Percentiles rank a stretch among this genome's conserved stretches.
Conservation (phyloP, 2,329 filamentous ascomycete species). For the Penicillium sp. region DNA sequence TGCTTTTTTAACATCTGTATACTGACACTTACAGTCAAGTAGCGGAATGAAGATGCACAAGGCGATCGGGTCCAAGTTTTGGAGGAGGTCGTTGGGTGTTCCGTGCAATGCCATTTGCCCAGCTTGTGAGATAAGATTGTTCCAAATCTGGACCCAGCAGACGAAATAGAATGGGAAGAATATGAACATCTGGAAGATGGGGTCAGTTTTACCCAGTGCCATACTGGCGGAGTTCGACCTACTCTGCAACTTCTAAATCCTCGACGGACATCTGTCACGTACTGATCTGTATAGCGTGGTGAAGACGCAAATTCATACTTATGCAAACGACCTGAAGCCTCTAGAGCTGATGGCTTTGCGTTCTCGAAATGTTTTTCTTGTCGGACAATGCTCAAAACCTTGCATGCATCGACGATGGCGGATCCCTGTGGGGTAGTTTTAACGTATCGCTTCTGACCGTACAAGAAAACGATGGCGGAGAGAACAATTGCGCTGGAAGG, state of each 20-base stretch:
- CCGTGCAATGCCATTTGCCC: slow-evolving; percentile 57
- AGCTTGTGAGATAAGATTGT: slow-evolving; percentile 34
- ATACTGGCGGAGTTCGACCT: background rate
- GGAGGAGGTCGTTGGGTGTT: slow-evolving; percentile 68
- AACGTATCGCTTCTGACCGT: slow-evolving; percentile 24
- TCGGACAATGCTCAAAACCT: slow-evolving; percentile 19
- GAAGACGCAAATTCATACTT: slow-evolving; percentile 24
- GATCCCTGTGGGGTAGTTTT: slow-evolving; percentile 52
- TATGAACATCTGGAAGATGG: slow-evolving; percentile 49
- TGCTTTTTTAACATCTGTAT: too few relatives aligned
- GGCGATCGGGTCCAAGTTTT: slow-evolving; percentile 68
- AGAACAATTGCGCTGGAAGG: slow-evolving; percentile 38
- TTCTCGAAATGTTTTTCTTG: slow-evolving; percentile 20
- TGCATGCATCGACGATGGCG: slow-evolving; percentile 54
- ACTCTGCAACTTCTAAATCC: slow-evolving; percentile 60
- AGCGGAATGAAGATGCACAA: slow-evolving; percentile 69
- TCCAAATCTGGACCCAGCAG: slow-evolving; percentile 40
- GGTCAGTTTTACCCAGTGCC: background rate
- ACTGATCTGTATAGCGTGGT: slow-evolving; percentile 49
- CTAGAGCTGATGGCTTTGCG: slow-evolving; percentile 15
- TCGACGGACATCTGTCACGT: slow-evolving; percentile 64
- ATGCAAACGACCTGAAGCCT: slow-evolving; percentile 15
- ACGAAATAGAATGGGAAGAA: slow-evolving; percentile 60
- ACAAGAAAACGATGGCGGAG: slow-evolving; percentile 52
- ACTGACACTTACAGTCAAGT: slow-evolving; percentile 50